Evolutionary conservation across 2,329 filamentous ascomycete genomes (phyloP).

Genomic region (Neofusicoccum laricinum): DNA sequence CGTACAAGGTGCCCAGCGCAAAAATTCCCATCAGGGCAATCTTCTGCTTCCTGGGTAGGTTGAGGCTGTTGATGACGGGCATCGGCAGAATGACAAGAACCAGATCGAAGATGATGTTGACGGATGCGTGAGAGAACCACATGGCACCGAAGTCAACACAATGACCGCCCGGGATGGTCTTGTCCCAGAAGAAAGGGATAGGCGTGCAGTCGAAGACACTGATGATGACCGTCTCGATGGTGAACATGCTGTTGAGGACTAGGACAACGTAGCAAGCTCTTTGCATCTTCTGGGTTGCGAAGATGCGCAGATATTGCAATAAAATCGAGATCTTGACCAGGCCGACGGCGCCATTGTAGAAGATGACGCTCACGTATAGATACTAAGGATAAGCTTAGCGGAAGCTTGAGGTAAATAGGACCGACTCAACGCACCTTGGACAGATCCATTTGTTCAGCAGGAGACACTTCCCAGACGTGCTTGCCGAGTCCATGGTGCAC

Average conservation of each 20-base stretch:
- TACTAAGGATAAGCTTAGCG: neutral
- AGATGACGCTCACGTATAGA: conserved; percentile 32
- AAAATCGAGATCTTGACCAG: conserved; percentile 34
- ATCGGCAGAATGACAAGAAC: conserved; percentile 31
- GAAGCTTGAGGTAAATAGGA: neutral
- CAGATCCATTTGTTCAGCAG: neutral
- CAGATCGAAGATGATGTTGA: conserved; percentile 32
- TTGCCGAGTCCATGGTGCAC: conserved; percentile 4
- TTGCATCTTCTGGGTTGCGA: conserved; percentile 24
- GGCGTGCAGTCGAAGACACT: conserved; percentile 30
- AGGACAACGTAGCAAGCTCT: conserved; percentile 25
- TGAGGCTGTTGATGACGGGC: conserved; percentile 29
- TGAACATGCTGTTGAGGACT: conserved; percentile 22
- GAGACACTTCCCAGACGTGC: conserved; percentile 1
- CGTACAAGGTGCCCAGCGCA: conserved; percentile 30
- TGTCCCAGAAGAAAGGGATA: conserved; percentile 28
- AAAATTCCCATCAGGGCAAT: conserved; percentile 32
- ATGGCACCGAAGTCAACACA: conserved; percentile 27
- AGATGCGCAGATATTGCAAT: conserved; percentile 34
- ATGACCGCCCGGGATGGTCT: neutral
- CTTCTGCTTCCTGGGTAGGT: conserved; percentile 29
- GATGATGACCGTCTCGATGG: conserved; percentile 26
- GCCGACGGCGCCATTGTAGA: conserved; percentile 32
- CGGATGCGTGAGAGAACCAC: conserved; percentile 31
- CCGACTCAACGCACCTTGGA: neutral